These are phyloP conservation scores for Fusarium devonianum DNA, from an alignment of 2,329 filamentous ascomycete genomes.

Conservation along the genomic window DNA sequence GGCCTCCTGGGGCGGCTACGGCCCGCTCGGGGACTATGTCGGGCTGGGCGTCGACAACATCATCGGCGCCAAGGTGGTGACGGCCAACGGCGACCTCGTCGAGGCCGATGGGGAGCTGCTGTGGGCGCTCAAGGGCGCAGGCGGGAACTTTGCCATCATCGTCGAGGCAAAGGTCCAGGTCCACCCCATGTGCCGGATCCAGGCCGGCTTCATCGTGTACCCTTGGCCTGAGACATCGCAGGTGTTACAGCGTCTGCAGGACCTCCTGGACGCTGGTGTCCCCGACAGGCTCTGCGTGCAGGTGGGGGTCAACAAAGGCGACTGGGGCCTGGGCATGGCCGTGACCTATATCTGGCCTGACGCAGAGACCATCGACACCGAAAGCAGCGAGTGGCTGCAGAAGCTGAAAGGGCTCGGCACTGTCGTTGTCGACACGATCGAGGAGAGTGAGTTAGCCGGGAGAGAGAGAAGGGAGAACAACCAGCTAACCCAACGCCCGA, in stretches of 20 bases:
- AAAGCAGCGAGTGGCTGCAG: conserved; percentile 4
- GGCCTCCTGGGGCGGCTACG: conserved; percentile 32
- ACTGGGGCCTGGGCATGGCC: conserved; percentile 9
- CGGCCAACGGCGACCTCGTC: conserved; percentile 16
- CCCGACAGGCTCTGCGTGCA: conserved; percentile 4
- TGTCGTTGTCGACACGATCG: background rate
- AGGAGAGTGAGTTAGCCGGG: too few relatives aligned
- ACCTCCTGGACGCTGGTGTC: conserved; percentile 1
- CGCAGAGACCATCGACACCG: background rate
- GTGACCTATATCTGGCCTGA: conserved; percentile 9
- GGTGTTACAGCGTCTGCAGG: conserved; percentile 2
- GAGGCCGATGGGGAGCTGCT: conserved; percentile 21
- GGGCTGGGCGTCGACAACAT: conserved; percentile 31
- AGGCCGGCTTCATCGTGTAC: conserved; percentile 6
- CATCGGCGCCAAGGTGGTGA: conserved; percentile 20
- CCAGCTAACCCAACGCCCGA: background rate
- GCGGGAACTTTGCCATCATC: conserved; percentile 29
- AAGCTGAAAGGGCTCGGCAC: conserved; percentile 4
- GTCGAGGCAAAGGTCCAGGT: conserved; percentile 22
- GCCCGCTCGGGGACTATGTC: conserved; percentile 16
- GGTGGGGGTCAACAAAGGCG: conserved; percentile 2
- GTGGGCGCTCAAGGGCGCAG: conserved; percentile 31
- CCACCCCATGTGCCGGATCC: conserved; percentile 15
- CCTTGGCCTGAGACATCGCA: conserved; percentile 1
- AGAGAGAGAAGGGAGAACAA: too few relatives aligned